A percentile compares a stretch with the other conserved stretches of the same genome.
These are phyloP conservation scores for Chalaropsis ovoidea DNA, from an alignment of 2,329 filamentous ascomycete genomes.

Conservation along the genomic window DNA sequence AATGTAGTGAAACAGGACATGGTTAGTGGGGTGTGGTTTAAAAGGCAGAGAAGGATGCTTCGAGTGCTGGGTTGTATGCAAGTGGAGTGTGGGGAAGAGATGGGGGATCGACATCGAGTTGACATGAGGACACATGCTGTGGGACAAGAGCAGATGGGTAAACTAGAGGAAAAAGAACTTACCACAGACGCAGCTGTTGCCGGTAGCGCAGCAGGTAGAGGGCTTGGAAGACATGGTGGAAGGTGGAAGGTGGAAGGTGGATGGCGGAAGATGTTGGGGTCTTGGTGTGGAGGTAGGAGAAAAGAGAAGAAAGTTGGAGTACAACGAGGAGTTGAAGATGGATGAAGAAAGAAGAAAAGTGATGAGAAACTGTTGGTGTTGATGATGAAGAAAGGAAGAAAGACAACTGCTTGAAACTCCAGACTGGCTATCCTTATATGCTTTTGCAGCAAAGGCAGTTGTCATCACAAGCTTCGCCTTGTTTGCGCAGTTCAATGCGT, in stretches of 20 bases:
- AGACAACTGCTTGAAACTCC: constrained; percentile 3
- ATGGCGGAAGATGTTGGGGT: neutral
- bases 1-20: constrained; percentile 16
- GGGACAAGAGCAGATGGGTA: neutral
- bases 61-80: constrained; percentile 8
- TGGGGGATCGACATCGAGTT: constrained; percentile 11
- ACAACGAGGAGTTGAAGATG: neutral
- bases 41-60: constrained; percentile 12
- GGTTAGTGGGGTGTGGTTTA: constrained; percentile 6
- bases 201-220: constrained; percentile 49
- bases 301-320: neutral
- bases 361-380: neutral
- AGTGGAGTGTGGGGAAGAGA: neutral
- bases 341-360: neutral
- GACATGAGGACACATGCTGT: neutral
- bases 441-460: constrained; percentile 12
- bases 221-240: constrained; percentile 24
- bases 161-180: constrained; percentile 31
- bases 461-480: constrained; percentile 7
- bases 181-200: constrained; percentile 48
- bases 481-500: constrained; percentile 13
- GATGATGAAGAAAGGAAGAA: constrained; percentile 4
- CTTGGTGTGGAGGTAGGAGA: no score
- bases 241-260: neutral
- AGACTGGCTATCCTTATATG: constrained; percentile 22